Conservation (phyloP, 768 basidiomycete species). For the Crepidotus variabilis region DNA sequence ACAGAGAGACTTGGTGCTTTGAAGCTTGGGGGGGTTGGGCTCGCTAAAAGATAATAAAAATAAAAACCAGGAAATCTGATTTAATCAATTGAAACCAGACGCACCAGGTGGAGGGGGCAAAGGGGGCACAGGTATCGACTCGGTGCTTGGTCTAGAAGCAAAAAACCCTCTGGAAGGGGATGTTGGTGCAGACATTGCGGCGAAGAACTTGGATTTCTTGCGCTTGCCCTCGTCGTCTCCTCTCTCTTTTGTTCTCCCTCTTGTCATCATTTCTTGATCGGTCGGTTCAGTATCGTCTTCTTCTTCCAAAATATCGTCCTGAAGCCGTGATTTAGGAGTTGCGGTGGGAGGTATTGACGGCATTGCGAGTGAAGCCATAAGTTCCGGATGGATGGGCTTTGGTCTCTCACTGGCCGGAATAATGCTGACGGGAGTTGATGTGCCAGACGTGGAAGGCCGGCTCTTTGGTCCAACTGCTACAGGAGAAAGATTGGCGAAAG, state of each 20-base stretch:
- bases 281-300: neutral
- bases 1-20: neutral
- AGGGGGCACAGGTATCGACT: neutral
- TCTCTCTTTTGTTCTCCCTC: constrained; percentile 1
- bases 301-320: neutral
- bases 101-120: neutral
- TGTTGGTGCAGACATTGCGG: constrained; percentile 5
- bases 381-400: constrained; percentile 1
- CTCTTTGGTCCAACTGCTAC: constrained; percentile 12
- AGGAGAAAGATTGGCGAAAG: constrained; percentile 61
- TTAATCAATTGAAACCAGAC: neutral
- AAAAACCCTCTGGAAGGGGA: constrained; percentile 5
- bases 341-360: neutral
- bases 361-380: neutral
- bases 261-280: constrained; percentile 1
- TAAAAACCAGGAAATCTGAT: neutral
- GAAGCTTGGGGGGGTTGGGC: neutral
- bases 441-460: constrained; percentile 7
- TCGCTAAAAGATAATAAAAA: neutral
- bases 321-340: constrained; percentile 6
- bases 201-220: constrained; percentile 5
- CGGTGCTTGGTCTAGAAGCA: neutral
- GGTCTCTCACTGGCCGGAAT: constrained; percentile 5
- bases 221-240: neutral
- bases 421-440: constrained; percentile 1